phyloP scores from a whole-genome alignment of 108 stramenopile genomes.

The Ochromonas danica region DNA sequence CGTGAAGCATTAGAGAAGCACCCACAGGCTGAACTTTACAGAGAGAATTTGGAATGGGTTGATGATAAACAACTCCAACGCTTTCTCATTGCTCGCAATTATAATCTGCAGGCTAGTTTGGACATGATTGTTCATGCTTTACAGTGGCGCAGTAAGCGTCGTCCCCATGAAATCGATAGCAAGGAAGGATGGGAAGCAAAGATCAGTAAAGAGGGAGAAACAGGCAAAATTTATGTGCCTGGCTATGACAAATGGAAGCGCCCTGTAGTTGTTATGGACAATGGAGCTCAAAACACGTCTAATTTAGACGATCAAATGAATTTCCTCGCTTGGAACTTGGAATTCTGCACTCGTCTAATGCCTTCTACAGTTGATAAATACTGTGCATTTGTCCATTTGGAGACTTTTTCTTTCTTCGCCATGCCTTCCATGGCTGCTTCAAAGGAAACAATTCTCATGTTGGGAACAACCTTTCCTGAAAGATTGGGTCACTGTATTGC shows the following conservation, averaged over 20 bases:
- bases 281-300: constrained; percentile 39
- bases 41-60: too few species aligned
- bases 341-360: constrained; percentile 22
- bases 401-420: constrained; percentile 36
- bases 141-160: constrained; percentile 7
- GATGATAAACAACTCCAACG: neutral
- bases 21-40: neutral
- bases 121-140: neutral
- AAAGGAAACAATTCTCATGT: constrained; percentile 13
- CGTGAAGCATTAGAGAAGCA: neutral
- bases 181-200: neutral
- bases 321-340: constrained; percentile 33
- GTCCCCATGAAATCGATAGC: neutral
- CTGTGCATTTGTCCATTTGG: constrained; percentile 35
- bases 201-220: constrained; percentile 18
- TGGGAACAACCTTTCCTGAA: constrained; percentile 24
- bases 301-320: constrained; percentile 29
- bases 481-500: constrained; percentile 34
- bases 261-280: constrained; percentile 40
- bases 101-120: neutral
- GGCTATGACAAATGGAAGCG: constrained; percentile 28
- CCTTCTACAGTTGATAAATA: constrained; percentile 25
- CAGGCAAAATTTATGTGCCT: constrained; percentile 35
- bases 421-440: constrained; percentile 34
- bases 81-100: constrained; percentile 30